A percentile compares a stretch with the other conserved stretches of the same genome.
Evolutionary conservation across 2,329 filamentous ascomycete genomes (phyloP).

Genomic region (Tolypocladium tropicale): DNA sequence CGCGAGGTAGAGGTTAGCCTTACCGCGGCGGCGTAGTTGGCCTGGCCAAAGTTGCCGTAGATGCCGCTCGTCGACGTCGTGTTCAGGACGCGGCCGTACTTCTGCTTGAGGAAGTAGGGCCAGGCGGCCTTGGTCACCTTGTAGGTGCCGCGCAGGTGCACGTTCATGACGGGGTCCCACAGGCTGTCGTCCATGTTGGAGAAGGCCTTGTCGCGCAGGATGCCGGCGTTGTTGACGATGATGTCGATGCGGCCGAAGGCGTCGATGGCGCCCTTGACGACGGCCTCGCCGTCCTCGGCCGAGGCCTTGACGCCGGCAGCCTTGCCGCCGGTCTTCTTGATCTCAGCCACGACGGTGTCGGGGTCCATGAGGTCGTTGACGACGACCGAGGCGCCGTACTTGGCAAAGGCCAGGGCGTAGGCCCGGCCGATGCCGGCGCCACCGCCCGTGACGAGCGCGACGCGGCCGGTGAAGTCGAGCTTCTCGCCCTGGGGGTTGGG

Average conservation of each 20-base stretch:
- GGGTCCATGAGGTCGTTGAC: constrained; percentile 96
- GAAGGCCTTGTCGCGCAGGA: constrained; percentile 96
- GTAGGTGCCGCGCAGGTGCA: constrained; percentile 90
- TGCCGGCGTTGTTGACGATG: constrained; percentile 95
- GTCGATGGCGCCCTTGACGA: constrained; percentile 90
- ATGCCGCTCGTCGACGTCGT: constrained; percentile 95
- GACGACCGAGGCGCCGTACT: constrained; percentile 73
- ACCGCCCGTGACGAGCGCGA: constrained; percentile 78
- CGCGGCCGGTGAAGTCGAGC: constrained; percentile 73
- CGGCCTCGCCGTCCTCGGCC: constrained; percentile 81
- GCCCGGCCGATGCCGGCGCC: constrained; percentile 86
- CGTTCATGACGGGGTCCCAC: constrained; percentile 87
- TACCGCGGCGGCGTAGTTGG: constrained; percentile 89
- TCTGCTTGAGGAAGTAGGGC: constrained; percentile 97
- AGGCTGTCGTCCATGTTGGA: constrained; percentile 91
- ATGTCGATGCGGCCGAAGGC: constrained; percentile 90
- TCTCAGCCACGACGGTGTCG: constrained; percentile 83
- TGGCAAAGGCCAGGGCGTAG: constrained; percentile 81
- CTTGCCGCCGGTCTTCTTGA: constrained; percentile 79
- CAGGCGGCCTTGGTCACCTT: constrained; percentile 95
- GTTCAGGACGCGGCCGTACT: constrained; percentile 95
- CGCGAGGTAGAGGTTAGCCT: too few species aligned
- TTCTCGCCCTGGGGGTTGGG: constrained; percentile 62
- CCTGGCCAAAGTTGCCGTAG: constrained; percentile 98
- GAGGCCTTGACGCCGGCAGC: constrained; percentile 89